Base-by-base conservation (phyloP, 352 stramenopile species). In the Globisporangium alternatum region DNA sequence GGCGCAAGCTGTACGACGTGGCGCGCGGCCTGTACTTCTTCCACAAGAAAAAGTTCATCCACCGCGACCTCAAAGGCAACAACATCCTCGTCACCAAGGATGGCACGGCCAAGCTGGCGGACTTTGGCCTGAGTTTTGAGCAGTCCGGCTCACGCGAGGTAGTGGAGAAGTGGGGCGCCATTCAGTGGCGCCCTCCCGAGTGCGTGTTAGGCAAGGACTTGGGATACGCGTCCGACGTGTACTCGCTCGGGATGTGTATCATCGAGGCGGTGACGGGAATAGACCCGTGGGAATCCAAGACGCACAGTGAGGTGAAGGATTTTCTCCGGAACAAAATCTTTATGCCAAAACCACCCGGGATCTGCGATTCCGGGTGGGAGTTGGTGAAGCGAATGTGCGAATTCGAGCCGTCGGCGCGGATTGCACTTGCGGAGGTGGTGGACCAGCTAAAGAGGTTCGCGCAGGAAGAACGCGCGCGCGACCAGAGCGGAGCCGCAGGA, bases 171-270 rank as follows among this genome's bases (percentile, higher is more conserved):
- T 33, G 25, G 25, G 49, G 49, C 49, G 49, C 49, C 1, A 39
- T 56, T 39, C 49, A 10, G 31, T 56, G 49, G 49, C 25, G 31
- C 25, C 25, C 49, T 19, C 49, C 49, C 25, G 49, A 56, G 49
- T 56, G 22, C 49, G 25, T 56, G 49, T 21, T 48, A 21, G 43
- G 21, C 19, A 56, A 56, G 19, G 49, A 22, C 31, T 19, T 19
- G 13, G 25, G 49, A 22, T 39, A 21, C 25, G 49, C 49, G 49
- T 19, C 17, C 17, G 43, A 48, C 21, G 43, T 48, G 43, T 48
- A 48, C 31, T 56, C 31, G 49, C 49, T 56, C 31, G 25, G 49
- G 49, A 56, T 56, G 49, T 56, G 49, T 28, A 48, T 48, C 43
- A 21, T 48, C 25, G 5, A 56, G 6, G 49, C 49, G 25, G 22